Evolutionary conservation across 2,329 filamentous ascomycete genomes (phyloP), one percentile per base, ranked within the genome.

Genomic region (Aspergillus ustus): DNA sequence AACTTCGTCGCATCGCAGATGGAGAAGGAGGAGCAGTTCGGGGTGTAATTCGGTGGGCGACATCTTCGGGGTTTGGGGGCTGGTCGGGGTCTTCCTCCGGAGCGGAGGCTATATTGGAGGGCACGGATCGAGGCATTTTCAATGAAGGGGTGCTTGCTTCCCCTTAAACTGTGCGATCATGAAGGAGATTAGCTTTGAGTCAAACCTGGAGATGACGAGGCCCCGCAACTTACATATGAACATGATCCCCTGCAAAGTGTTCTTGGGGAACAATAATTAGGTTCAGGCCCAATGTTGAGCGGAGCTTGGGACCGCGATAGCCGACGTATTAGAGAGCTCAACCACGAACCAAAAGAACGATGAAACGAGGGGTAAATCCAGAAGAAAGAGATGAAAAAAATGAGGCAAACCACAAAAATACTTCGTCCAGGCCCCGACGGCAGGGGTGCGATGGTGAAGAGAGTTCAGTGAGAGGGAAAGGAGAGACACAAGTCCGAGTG

Each of bases 11-110:
- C 66, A 74, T 70, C 28, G 68, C 70, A 7, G 69, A 69, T 3
- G 76, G 76, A n/a, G 76, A 77, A 1, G 76, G 74, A 22, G 75
- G 74, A 45, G 74, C 75, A 19, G 75, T 76, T 60, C 68, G 69
- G 37, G 70, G 59, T 40, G 62, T 54, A 7, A 52, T 63, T n/a
- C 60, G 49, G 7, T 48, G 52, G 50, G 45, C 29, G 20, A 63
- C 62, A 57, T 60, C 52, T 34, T 60, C 62, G 20, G 53, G 20
- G 25, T 25, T 25, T 25, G 25, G 2, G 2, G 25, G n/a, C 25
- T 51, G 63, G 19, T 68, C 61, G 17, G 48, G 61, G 19, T 68
- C 61, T 22, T 66, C 65, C 40, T 65, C 60, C 6, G 63, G 64
- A 19, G 66, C 63, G 49, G 65, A 52, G 37, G 63, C 58, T 15